Base-by-base conservation (phyloP, 2,329 filamentous ascomycete genomes). In the Dendrostoma leiphaemia region DNA sequence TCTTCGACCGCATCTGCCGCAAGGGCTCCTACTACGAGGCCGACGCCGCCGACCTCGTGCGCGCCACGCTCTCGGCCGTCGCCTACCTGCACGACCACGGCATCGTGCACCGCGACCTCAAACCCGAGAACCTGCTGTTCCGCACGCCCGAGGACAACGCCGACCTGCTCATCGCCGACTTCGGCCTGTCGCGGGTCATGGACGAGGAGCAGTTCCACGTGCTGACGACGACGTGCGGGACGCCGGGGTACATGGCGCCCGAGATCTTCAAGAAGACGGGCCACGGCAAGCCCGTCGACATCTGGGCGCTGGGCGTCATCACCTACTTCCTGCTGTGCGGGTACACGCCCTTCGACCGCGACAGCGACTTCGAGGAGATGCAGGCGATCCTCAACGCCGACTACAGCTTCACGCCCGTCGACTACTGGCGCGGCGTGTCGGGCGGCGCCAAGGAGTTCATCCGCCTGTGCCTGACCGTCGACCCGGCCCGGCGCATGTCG, bases 191-290 rank as follows among this genome's bases (percentile, higher is more conserved):
- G 24, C 85, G 94, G 55, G 97, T 99, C 73, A 97, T 99, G 93
- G 94, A 99, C 67, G 94, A 97, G 73, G 91, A 97, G 72, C 90
- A 96, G 69, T 97, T 97, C 72, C 94, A 97, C 69, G 93, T 97
- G 28, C 77, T 99, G 59, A 99, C 94, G 10, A 99, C 94, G 0
- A 99, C 94, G 1, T 99, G 94, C 69, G 94, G 94, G 56, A 99
- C 94, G 1, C 94, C 94, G 3, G 94, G 94, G 46, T 99, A 99
- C 74, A 99, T 99, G 94, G 94, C 94, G 2, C 94, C 94, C 21
- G 94, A 99, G 71, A 99, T 99, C 65, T 99, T 99, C 76, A 96
- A 96, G 73, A 99, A 99, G 79, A 92, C 89, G 7, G 94, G 94
- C 24, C 94, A 99, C 70, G 94, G 94, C 60, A 99, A 97, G 73